Percentiles rank a stretch among this genome's conserved stretches.
Conservation (phyloP, 176 grass and related monocot genomes). For the Canna indica region DNA sequence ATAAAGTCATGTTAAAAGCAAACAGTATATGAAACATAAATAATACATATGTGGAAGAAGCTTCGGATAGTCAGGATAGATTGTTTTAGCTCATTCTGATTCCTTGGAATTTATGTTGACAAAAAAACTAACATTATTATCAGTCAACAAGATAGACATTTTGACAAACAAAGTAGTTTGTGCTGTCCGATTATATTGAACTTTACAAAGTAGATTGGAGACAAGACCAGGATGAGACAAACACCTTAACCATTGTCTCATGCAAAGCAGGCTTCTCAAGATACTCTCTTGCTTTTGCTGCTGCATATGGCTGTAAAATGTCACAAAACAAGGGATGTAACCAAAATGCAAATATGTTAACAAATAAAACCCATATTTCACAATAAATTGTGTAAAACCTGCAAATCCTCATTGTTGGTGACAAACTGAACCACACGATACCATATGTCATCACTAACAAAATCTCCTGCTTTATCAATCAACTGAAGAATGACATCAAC, state of each 20-base stretch:
- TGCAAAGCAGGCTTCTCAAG: slow-evolving; percentile 96
- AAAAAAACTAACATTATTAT: background rate
- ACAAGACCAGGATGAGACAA: slow-evolving; percentile 9
- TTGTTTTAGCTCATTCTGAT: background rate
- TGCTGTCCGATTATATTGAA: background rate
- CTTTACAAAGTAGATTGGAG: background rate
- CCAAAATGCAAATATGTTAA: slow-evolving; percentile 7
- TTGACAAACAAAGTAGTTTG: too few relatives aligned
- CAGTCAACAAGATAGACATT: background rate
- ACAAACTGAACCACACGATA: slow-evolving; percentile 99
- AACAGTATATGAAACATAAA: too few relatives aligned
- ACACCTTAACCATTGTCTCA: slow-evolving; percentile 99
- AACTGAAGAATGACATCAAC: slow-evolving; percentile 99
- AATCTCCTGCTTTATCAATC: slow-evolving; percentile 97
- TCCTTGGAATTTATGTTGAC: background rate
- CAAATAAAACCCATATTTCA: background rate
- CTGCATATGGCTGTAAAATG: slow-evolving; percentile 74
- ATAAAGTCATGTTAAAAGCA: too few relatives aligned
- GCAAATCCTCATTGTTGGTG: slow-evolving; percentile 97
- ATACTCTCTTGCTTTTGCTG: slow-evolving; percentile 89
- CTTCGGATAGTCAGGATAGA: too few relatives aligned
- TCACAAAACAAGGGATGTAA: slow-evolving; percentile 1
- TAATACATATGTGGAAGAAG: too few relatives aligned
- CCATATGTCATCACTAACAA: slow-evolving; percentile 99
- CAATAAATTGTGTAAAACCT: slow-evolving; percentile 38